Evolutionary conservation across 169 alveolate genomes (phyloP).

Genomic region (Theileria equi): DNA sequence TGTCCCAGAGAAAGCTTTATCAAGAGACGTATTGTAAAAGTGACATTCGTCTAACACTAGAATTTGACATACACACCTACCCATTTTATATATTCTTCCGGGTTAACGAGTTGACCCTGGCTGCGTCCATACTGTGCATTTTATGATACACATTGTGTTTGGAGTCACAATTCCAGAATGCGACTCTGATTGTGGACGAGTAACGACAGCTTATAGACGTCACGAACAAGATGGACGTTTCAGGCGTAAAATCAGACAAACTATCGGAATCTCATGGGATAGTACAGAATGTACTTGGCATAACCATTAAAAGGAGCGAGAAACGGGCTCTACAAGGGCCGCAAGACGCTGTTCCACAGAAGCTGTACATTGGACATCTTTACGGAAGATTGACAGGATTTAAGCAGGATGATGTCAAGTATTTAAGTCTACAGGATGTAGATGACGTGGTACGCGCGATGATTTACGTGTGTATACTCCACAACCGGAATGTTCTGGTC

Average conservation of each 20-base stretch:
- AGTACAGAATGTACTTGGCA: conserved; percentile 21
- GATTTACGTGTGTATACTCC: conserved; percentile 49
- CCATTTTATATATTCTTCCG: no score
- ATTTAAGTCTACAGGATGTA: conserved; percentile 14
- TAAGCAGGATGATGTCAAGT: conserved; percentile 21
- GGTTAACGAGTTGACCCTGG: no score
- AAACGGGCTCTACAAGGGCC: not conserved
- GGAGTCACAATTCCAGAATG: no score
- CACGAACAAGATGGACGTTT: no score
- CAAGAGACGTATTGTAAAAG: no score
- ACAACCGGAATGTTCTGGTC: conserved; percentile 30
- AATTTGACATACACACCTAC: no score
- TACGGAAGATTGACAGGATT: conserved; percentile 39
- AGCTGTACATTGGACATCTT: conserved; percentile 52
- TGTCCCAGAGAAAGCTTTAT: no score
- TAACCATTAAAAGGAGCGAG: conserved; percentile 38
- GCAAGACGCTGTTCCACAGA: not conserved
- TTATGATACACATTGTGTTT: no score
- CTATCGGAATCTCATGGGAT: not conserved
- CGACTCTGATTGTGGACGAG: no score
- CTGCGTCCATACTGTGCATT: no score
- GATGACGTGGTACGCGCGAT: conserved; percentile 51
- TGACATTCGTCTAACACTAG: no score
- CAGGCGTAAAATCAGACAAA: conserved; percentile 1
- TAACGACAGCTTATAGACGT: no score